phyloP scores from a whole-genome alignment of 257 asterid species.

The Petunia axillaris region DNA sequence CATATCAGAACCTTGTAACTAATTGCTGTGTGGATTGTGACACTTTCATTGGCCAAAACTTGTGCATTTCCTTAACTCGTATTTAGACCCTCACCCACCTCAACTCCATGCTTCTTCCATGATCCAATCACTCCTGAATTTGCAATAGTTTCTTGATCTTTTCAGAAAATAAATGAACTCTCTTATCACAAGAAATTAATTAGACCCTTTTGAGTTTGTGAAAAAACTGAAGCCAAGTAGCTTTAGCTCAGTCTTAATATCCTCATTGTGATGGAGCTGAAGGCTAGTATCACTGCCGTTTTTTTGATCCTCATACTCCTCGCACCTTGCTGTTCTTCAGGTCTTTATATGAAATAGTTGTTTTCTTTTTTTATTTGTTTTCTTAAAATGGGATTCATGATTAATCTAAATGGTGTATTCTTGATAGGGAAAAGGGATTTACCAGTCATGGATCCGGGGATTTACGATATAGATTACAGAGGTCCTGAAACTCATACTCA shows the following conservation, averaged over 20 bases:
- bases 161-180: not conserved
- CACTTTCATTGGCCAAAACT: constrained; percentile 23
- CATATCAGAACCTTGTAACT: constrained; percentile 18
- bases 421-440: constrained; percentile 38
- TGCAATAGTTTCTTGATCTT: not conserved
- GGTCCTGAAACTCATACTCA: constrained; percentile 57
- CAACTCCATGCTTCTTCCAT: constrained; percentile 14
- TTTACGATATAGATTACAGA: constrained; percentile 52
- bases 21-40: constrained; percentile 23
- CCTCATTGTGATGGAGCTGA: constrained; percentile 37
- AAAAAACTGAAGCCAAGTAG: not conserved
- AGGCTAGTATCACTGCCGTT: constrained; percentile 25
- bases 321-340: constrained; percentile 39
- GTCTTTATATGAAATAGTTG: not conserved
- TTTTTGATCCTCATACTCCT: constrained; percentile 27
- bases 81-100: not conserved
- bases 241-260: not conserved
- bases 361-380: too few relatives aligned
- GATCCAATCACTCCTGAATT: not conserved
- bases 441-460: constrained; percentile 32
- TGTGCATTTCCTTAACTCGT: constrained; percentile 21
- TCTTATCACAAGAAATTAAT: not conserved
- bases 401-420: not conserved
- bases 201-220: not conserved
- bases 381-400: not conserved